Percentiles rank a stretch among this genome's conserved stretches.
phyloP scores from a whole-genome alignment of 768 basidiomycete genomes.

The Phlegmacium glaucopus region DNA sequence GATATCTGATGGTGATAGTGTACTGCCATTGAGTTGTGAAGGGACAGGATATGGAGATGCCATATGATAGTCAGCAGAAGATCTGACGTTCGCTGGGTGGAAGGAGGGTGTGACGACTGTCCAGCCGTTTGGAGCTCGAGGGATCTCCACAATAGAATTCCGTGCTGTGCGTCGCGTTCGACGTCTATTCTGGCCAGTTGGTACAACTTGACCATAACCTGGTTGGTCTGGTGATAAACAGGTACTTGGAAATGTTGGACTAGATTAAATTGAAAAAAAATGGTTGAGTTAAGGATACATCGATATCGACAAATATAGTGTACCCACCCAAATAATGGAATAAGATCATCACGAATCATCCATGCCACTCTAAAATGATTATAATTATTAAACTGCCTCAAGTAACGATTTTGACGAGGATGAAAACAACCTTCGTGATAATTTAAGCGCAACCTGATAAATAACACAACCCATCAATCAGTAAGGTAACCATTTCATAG shows the following conservation, averaged over 20 bases:
- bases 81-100: constrained; percentile 12
- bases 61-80: constrained; percentile 18
- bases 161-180: constrained; percentile 54
- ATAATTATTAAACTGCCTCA: constrained; percentile 7
- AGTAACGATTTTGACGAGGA: constrained; percentile 1
- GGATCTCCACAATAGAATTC: constrained; percentile 27
- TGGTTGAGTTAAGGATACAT: constrained; percentile 4
- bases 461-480: constrained; percentile 10
- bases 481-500: constrained; percentile 4
- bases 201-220: constrained; percentile 82
- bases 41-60: constrained; percentile 22
- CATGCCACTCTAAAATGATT: constrained; percentile 66
- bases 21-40: constrained; percentile 5
- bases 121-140: constrained; percentile 39
- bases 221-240: constrained; percentile 84
- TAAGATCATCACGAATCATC: constrained; percentile 80
- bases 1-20: constrained; percentile 5
- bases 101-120: constrained; percentile 37
- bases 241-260: constrained; percentile 79
- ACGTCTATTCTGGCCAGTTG: constrained; percentile 55
- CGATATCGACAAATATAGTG: background rate
- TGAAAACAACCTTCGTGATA: constrained; percentile 67
- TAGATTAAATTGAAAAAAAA: constrained; percentile 23
- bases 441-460: constrained; percentile 71
- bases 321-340: constrained; percentile 83